Evolutionary conservation across 2,329 filamentous ascomycete species (phyloP).

Genomic region (Leptographium procerum): DNA sequence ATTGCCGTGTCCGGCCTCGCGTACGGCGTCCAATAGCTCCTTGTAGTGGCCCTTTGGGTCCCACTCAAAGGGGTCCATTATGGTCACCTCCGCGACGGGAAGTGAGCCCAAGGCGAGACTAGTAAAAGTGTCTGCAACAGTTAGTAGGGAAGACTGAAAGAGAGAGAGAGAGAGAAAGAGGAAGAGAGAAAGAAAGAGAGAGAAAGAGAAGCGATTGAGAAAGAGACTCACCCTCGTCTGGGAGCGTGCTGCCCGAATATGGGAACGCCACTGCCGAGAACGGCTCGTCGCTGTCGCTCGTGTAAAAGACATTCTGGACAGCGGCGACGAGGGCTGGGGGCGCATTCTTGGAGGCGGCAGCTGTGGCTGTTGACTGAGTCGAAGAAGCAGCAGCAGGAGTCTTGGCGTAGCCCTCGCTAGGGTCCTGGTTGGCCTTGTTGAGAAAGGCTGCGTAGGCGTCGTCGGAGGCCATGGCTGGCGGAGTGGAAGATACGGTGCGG

Average conservation of each 20-base stretch:
- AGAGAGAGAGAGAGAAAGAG: constrained; percentile 5
- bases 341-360: constrained; percentile 25
- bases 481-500: background rate
- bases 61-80: constrained; percentile 59
- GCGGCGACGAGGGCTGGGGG: constrained; percentile 45
- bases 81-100: constrained; percentile 46
- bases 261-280: constrained; percentile 66
- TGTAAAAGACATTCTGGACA: constrained; percentile 51
- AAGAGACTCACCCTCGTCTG: constrained; percentile 45
- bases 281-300: constrained; percentile 75
- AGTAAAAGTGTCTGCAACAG: constrained; percentile 52
- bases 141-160: background rate
- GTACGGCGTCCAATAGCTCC: constrained; percentile 57
- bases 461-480: constrained; percentile 54
- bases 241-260: constrained; percentile 43
- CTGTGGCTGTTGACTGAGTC: constrained; percentile 4
- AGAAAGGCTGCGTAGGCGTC: constrained; percentile 76
- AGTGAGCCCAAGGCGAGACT: constrained; percentile 49
- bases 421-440: constrained; percentile 74
- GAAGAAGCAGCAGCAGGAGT: constrained; percentile 15
- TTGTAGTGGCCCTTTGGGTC: constrained; percentile 61
- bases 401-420: constrained; percentile 44
- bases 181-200: background rate
- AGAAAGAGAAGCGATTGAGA: constrained; percentile 10
- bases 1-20: constrained; percentile 47